Base-by-base conservation (phyloP, 179 eudicot species). In the Pouteria campechiana region DNA sequence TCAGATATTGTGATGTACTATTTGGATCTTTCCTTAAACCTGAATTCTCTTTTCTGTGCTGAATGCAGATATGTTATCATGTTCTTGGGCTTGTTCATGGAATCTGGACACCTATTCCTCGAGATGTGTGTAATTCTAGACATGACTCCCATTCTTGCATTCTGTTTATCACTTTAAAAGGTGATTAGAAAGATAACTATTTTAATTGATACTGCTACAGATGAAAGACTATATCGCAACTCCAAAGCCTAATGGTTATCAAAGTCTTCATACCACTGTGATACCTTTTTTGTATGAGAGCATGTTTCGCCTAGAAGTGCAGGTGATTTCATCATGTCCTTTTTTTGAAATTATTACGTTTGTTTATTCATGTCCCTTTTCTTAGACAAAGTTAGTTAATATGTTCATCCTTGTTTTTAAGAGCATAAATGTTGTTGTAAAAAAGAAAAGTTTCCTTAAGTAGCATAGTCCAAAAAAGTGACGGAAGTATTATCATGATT, bases 231-330 rank as follows among this genome's bases (percentile, higher is more conserved):
- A 77, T 52, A 87, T 92, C 57, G 99, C 99, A 19, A 87, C 96
- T 34, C 83, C 99, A 25, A 92, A 92, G 61, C 92, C 94, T 20
- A 92, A 92, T 61, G 99, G 99, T 41, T 92, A 87, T 60, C 94
- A 87, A 60, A 87, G 99, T 64, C 76, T 92, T 73, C 99, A 92
- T 59, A 92, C 99, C 15, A 87, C 88, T 24, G 99, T 92, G 27
- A 92, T 92, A 46, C 99, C 99, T 30, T 92, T 92, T 73, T 83
- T 92, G 25, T 79, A 92, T 39, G 96, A 87, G 73, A 92, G 99
- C 83, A 92, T 75, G 85, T 87, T 92, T 51, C 75, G 84, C 48
- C 55, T 92, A 52, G 99, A 92, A 71, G 94, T 92, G 59, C 99
- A 87, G 99, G 99, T 90, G 46, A 40, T 54, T 41, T 37, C 15